Evolutionary conservation across 1,284 basidiomycete species (phyloP).

Genomic region (Fomitopsis betulina): DNA sequence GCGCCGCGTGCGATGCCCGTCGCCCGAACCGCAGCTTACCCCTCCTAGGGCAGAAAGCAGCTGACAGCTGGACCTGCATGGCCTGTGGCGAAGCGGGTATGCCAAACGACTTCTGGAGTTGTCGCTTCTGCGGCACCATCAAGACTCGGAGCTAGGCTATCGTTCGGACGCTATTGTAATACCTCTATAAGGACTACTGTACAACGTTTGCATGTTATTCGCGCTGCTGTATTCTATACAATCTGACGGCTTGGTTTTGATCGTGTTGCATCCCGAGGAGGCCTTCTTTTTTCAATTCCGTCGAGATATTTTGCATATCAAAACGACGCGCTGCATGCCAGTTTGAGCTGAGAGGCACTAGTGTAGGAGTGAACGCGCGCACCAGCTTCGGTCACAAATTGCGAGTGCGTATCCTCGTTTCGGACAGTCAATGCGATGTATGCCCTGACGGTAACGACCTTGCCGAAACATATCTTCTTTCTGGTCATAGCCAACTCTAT

Average conservation of each 20-base stretch:
- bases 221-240: not conserved
- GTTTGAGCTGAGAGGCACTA: not conserved
- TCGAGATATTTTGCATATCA: not conserved
- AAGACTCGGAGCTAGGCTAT: slow-evolving; percentile 33
- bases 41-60: slow-evolving; percentile 3
- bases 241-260: not conserved
- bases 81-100: slow-evolving; percentile 63
- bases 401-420: slow-evolving; percentile 37
- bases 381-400: slow-evolving; percentile 38
- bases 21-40: slow-evolving; percentile 35
- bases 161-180: not conserved
- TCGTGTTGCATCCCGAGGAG: not conserved
- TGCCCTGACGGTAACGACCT: slow-evolving; percentile 26
- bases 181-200: not conserved
- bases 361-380: slow-evolving; percentile 5
- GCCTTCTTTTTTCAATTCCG: not conserved
- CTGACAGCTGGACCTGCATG: slow-evolving; percentile 61
- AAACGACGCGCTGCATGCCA: slow-evolving; percentile 3
- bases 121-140: slow-evolving; percentile 64
- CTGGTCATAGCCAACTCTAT: slow-evolving; percentile 44
- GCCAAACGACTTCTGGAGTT: slow-evolving; percentile 69
- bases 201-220: not conserved
- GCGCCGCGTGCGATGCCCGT: slow-evolving; percentile 56
- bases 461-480: slow-evolving; percentile 5
- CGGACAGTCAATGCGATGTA: slow-evolving; percentile 58